Evolutionary conservation across 805 yeast genomes (phyloP).

Genomic region (Priceomyces haplophilus): DNA sequence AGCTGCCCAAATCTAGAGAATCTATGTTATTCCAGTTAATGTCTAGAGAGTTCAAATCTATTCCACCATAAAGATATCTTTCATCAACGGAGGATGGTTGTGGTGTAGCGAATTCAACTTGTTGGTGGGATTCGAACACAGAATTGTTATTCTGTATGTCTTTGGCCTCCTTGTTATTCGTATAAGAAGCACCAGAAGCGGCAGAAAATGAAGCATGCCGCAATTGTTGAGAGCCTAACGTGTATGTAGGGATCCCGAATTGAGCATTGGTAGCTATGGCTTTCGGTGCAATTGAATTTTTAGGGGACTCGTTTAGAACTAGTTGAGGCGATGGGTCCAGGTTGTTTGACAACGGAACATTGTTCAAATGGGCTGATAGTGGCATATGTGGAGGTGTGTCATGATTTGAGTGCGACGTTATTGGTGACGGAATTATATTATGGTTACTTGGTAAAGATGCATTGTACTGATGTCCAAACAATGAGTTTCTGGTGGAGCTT

Average conservation of each 20-base stretch:
- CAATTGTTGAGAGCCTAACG: slow-evolving; percentile 10
- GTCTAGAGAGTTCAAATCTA: slow-evolving; percentile 37
- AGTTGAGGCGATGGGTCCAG: slow-evolving; percentile 24
- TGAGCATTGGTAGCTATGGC: slow-evolving; percentile 6
- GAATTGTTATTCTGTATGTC: slow-evolving; percentile 28
- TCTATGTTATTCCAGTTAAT: slow-evolving; percentile 30
- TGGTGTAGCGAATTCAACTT: slow-evolving; percentile 81
- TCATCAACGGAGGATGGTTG: slow-evolving; percentile 55
- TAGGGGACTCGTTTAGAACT: slow-evolving; percentile 15
- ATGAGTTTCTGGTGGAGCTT: slow-evolving; percentile 15
- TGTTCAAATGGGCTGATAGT: neutral
- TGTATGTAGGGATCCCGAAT: neutral
- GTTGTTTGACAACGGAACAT: slow-evolving; percentile 7
- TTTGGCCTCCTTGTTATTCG: slow-evolving; percentile 46
- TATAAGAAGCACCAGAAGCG: slow-evolving; percentile 56
- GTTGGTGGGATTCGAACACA: slow-evolving; percentile 51
- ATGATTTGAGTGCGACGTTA: slow-evolving; percentile 21
- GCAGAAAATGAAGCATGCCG: slow-evolving; percentile 66
- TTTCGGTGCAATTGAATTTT: slow-evolving; percentile 5
- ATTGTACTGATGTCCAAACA: slow-evolving; percentile 10
- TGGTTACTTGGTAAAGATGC: slow-evolving; percentile 2
- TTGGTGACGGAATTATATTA: slow-evolving; percentile 23
- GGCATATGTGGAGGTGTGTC: slow-evolving; percentile 21
- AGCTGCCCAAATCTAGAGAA: slow-evolving; percentile 17
- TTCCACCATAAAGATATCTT: slow-evolving; percentile 23